Conservation (phyloP, 2,329 filamentous ascomycete species). For the Botrytis fragariae region DNA sequence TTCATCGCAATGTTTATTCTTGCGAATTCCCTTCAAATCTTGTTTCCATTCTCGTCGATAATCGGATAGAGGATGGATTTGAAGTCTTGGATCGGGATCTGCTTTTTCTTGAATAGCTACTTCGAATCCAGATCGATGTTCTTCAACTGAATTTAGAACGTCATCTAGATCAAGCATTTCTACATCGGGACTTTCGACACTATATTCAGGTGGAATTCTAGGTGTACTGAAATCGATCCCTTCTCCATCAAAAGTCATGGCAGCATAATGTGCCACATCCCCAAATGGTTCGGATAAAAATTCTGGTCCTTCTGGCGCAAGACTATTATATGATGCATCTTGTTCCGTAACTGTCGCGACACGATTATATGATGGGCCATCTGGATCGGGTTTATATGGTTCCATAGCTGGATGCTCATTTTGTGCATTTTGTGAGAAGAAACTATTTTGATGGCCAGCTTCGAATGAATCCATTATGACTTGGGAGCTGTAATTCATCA, state of each 20-base stretch:
- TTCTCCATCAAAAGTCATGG: neutral
- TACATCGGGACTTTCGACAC: neutral
- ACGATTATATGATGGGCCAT: neutral
- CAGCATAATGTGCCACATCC: neutral
- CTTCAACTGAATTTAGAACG: neutral
- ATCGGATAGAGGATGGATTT: neutral
- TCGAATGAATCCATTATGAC: neutral
- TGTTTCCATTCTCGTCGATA: conserved; percentile 2
- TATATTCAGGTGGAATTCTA: neutral
- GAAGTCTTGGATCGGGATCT: neutral
- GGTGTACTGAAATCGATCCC: neutral
- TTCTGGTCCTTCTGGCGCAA: neutral
- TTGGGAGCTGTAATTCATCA: conserved; percentile 3
- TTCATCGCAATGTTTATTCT: conserved; percentile 6
- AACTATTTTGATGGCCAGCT: neutral
- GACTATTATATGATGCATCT: neutral
- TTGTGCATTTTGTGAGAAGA: neutral
- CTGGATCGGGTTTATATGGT: neutral
- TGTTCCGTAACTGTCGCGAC: neutral
- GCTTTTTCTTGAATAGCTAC: neutral
- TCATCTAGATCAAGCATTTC: neutral
- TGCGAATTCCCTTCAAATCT: neutral
- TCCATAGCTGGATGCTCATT: neutral
- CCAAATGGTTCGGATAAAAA: conserved; percentile 6
- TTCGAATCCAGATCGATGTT: neutral